Evolutionary conservation across 495 filamentous ascomycete genomes (phyloP).

Genomic region (Aspergillus leporis): DNA sequence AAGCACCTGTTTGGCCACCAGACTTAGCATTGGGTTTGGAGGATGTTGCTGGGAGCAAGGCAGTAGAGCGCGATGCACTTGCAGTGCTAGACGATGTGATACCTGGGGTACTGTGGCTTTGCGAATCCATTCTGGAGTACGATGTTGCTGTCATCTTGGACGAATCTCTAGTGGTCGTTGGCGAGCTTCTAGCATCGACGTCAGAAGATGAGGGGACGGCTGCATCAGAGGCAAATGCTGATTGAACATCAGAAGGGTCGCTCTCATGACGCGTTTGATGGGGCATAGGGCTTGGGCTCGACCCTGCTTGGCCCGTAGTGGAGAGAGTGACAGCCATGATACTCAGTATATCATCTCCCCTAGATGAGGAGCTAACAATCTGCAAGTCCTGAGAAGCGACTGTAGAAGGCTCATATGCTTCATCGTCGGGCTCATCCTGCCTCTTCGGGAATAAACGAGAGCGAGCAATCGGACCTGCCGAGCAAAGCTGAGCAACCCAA

Average conservation of each 20-base stretch:
- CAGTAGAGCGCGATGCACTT: background rate
- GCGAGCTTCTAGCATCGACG: background rate
- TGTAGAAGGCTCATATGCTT: background rate
- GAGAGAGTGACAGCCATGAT: background rate
- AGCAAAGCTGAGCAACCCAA: conserved; percentile 23
- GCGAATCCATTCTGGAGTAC: background rate
- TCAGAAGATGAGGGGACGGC: background rate
- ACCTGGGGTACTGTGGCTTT: background rate
- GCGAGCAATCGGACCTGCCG: conserved; percentile 42
- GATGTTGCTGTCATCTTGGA: background rate
- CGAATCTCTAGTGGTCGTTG: background rate
- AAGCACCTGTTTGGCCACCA: background rate
- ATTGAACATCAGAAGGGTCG: background rate
- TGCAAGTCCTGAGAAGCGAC: background rate
- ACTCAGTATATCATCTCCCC: background rate
- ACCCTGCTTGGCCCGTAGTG: background rate
- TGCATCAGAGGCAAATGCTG: background rate
- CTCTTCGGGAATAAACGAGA: conserved; percentile 8
- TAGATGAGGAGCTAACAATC: background rate
- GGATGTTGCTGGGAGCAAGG: background rate
- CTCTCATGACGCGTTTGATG: background rate
- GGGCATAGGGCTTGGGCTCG: background rate
- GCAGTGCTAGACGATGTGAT: background rate
- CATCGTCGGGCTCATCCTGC: background rate
- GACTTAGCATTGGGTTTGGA: background rate